Percentiles rank a stretch among this genome's conserved stretches.
phyloP scores from a whole-genome alignment of 192 early-diverging fungal genomes.

The Coemansia sp. region DNA sequence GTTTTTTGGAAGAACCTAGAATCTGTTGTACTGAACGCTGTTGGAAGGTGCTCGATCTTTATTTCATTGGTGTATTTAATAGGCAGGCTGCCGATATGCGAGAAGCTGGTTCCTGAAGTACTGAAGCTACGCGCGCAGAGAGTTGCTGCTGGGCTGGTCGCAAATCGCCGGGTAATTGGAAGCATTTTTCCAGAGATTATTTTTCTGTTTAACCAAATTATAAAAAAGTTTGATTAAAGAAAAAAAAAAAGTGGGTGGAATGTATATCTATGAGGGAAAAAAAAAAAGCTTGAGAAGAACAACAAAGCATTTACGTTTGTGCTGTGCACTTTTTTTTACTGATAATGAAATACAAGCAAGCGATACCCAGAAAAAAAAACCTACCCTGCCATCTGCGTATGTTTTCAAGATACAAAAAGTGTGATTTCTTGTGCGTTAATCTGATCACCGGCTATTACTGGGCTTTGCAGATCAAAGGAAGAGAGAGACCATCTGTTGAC shows the following conservation, averaged over 20 bases:
- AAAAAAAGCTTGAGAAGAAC: no score
- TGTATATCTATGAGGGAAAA: background rate
- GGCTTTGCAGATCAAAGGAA: no score
- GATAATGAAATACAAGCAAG: no score
- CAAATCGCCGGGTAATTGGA: background rate
- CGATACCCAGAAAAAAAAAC: no score
- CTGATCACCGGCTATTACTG: no score
- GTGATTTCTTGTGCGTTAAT: no score
- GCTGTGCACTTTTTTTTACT: no score
- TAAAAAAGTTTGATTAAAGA: background rate
- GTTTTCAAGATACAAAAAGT: no score
- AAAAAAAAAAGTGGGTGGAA: background rate
- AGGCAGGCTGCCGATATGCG: slow-evolving; percentile 78
- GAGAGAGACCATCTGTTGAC: no score
- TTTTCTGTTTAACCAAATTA: background rate
- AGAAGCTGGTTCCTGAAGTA: slow-evolving; percentile 25
- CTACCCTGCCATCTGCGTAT: no score
- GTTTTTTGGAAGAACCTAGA: slow-evolving; percentile 64
- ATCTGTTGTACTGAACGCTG: slow-evolving; percentile 57
- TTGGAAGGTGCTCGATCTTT: slow-evolving; percentile 59
- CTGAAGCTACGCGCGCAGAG: slow-evolving; percentile 15
- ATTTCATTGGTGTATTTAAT: slow-evolving; percentile 77
- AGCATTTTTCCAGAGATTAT: background rate
- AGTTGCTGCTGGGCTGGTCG: background rate
- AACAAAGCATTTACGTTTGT: no score